These are phyloP conservation scores for Typha latifolia DNA, from an alignment of 176 grass and related monocot species.

Conservation along the genomic window DNA sequence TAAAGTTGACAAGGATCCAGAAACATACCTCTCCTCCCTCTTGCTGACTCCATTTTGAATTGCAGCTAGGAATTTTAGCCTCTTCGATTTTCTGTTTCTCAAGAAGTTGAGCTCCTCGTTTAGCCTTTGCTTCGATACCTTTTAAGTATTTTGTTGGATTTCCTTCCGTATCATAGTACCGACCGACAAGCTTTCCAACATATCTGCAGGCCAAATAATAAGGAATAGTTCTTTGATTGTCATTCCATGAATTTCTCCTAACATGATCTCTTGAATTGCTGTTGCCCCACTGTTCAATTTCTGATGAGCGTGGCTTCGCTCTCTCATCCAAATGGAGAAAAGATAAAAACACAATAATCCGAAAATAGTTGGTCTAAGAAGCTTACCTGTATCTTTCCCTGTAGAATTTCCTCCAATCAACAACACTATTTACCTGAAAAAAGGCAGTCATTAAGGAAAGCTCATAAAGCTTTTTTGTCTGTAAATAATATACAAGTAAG, in stretches of 20 bases:
- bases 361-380: neutral
- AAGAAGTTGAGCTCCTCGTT: conserved; percentile 80
- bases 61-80: conserved; percentile 77
- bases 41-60: conserved; percentile 87
- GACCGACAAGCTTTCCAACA: conserved; percentile 71
- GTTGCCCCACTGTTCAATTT: no score
- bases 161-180: conserved; percentile 70
- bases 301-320: no score
- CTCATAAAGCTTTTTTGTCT: conserved; percentile 10
- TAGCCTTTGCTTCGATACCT: conserved; percentile 80
- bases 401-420: conserved; percentile 96
- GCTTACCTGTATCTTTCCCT: conserved; percentile 85
- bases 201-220: conserved; percentile 39
- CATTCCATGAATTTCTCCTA: no score
- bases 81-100: conserved; percentile 84
- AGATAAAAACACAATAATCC: neutral
- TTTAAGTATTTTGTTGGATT: conserved; percentile 93
- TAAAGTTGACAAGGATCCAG: no score
- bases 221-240: neutral
- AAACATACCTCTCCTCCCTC: conserved; percentile 70
- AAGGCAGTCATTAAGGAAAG: conserved; percentile 4
- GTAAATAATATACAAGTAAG: neutral
- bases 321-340: neutral
- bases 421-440: conserved; percentile 85
- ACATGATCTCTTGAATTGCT: no score